phyloP scores from a whole-genome alignment of 768 basidiomycete genomes.

The Pleurotus tuber-regium region DNA sequence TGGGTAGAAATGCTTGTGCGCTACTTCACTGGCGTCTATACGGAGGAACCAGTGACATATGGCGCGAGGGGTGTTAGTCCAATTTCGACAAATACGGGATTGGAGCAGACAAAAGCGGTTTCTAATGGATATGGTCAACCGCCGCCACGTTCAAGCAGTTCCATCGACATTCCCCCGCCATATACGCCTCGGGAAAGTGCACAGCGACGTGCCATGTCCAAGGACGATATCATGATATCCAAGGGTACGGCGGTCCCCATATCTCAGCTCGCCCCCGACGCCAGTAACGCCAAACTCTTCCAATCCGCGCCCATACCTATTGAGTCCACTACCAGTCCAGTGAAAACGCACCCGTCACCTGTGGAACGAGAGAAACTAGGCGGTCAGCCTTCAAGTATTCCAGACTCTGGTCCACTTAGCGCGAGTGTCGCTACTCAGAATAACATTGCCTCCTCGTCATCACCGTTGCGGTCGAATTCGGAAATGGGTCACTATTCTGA shows the following conservation, averaged over 20 bases:
- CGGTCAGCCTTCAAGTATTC: slow-evolving; percentile 38
- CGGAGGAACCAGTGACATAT: slow-evolving; percentile 57
- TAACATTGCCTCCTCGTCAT: slow-evolving; percentile 35
- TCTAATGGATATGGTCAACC: slow-evolving; percentile 28
- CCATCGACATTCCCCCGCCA: slow-evolving; percentile 36
- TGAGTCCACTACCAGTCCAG: slow-evolving; percentile 42
- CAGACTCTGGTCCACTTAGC: slow-evolving; percentile 61
- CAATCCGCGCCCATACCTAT: slow-evolving; percentile 29
- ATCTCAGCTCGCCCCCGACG: slow-evolving; percentile 54
- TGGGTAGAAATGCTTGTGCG: slow-evolving; percentile 95
- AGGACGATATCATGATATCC: slow-evolving; percentile 53
- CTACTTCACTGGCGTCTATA: slow-evolving; percentile 81
- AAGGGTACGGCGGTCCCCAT: slow-evolving; percentile 54
- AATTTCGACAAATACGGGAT: slow-evolving; percentile 20
- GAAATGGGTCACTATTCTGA: slow-evolving; percentile 83
- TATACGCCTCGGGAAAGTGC: slow-evolving; percentile 23
- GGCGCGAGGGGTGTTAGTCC: slow-evolving; percentile 24
- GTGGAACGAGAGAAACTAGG: slow-evolving; percentile 35
- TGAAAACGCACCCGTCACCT: slow-evolving; percentile 51
- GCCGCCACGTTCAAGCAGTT: slow-evolving; percentile 52
- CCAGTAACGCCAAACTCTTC: slow-evolving; percentile 58
- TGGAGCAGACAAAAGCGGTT: slow-evolving; percentile 21
- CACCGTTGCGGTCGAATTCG: slow-evolving; percentile 61
- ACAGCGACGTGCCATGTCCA: slow-evolving; percentile 44
- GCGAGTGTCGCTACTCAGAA: slow-evolving; percentile 31